A percentile compares a stretch with the other conserved stretches of the same genome.
Evolutionary conservation across 2,329 filamentous ascomycete genomes (phyloP).

Genomic region (Colletotrichum spaethianum): DNA sequence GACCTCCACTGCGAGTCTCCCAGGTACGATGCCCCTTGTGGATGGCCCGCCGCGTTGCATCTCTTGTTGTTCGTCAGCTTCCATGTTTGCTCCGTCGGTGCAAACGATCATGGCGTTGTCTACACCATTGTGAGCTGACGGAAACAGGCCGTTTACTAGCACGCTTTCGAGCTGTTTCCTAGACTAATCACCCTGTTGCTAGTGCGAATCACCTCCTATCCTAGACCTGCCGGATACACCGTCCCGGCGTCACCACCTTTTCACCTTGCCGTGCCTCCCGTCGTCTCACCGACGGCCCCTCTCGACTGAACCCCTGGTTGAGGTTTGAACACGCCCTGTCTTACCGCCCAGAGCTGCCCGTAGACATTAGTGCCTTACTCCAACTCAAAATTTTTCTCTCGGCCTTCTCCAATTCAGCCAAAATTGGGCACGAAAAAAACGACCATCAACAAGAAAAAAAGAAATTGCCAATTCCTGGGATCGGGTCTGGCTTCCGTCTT

Average conservation of each 20-base stretch:
- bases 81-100: not conserved
- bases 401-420: constrained; percentile 24
- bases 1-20: constrained; percentile 29
- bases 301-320: not conserved
- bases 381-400: constrained; percentile 14
- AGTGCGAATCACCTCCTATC: constrained; percentile 12
- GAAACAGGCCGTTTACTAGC: constrained; percentile 23
- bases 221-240: constrained; percentile 22
- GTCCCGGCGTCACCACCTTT: constrained; percentile 16
- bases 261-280: constrained; percentile 19
- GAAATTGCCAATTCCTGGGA: constrained; percentile 41
- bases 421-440: constrained; percentile 28
- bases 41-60: constrained; percentile 24
- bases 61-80: constrained; percentile 14
- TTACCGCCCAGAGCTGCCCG: constrained; percentile 2
- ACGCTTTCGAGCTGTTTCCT: constrained; percentile 7
- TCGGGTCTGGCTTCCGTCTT: constrained; percentile 41
- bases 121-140: constrained; percentile 33
- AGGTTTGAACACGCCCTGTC: constrained; percentile 1
- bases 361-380: constrained; percentile 6
- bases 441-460: constrained; percentile 30
- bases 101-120: not conserved
- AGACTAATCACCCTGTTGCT: constrained; percentile 12
- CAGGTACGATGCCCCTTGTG: constrained; percentile 27
- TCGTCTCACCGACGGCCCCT: constrained; percentile 36